Evolutionary conservation across 768 basidiomycete genomes (phyloP).

Genomic region (Flagelloscypha sp.): DNA sequence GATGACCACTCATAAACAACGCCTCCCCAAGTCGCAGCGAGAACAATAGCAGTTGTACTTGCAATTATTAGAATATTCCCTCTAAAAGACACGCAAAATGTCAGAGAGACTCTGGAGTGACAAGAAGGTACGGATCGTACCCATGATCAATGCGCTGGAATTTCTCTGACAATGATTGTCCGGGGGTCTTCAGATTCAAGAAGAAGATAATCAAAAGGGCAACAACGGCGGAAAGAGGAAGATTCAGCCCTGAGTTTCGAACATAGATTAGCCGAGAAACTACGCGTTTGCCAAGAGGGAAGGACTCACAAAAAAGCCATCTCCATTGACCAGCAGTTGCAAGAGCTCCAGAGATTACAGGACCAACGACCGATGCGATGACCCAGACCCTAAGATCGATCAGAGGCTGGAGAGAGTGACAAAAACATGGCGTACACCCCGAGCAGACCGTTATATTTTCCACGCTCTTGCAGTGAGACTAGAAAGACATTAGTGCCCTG

Average conservation of each 20-base stretch:
- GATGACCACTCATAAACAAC: slow-evolving; percentile 32
- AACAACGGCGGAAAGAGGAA: slow-evolving; percentile 24
- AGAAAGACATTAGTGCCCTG: too few species aligned
- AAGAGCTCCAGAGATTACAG: slow-evolving; percentile 26
- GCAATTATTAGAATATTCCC: slow-evolving; percentile 26
- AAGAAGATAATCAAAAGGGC: slow-evolving; percentile 19
- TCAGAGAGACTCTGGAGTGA: not conserved
- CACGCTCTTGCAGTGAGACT: slow-evolving; percentile 25
- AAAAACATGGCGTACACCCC: slow-evolving; percentile 15
- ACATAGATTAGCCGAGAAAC: too few species aligned
- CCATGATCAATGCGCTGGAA: slow-evolving; percentile 29
- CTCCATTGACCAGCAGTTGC: slow-evolving; percentile 26
- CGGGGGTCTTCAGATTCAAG: slow-evolving; percentile 25
- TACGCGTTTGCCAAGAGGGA: not conserved
- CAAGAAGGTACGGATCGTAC: slow-evolving; percentile 14
- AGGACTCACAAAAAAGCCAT: slow-evolving; percentile 29
- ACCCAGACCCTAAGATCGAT: slow-evolving; percentile 21
- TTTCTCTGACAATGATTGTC: slow-evolving; percentile 23
- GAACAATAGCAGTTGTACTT: slow-evolving; percentile 18
- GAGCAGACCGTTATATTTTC: slow-evolving; percentile 20
- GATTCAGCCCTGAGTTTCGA: slow-evolving; percentile 25
- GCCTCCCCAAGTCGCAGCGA: slow-evolving; percentile 37
- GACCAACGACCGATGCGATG: slow-evolving; percentile 23
- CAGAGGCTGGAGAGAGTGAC: not conserved
- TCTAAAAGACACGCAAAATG: slow-evolving; percentile 14